Evolutionary conservation across 306 rosid genomes (phyloP), one percentile per base, ranked within the genome.

Genomic region (Canavalia ensiformis): DNA sequence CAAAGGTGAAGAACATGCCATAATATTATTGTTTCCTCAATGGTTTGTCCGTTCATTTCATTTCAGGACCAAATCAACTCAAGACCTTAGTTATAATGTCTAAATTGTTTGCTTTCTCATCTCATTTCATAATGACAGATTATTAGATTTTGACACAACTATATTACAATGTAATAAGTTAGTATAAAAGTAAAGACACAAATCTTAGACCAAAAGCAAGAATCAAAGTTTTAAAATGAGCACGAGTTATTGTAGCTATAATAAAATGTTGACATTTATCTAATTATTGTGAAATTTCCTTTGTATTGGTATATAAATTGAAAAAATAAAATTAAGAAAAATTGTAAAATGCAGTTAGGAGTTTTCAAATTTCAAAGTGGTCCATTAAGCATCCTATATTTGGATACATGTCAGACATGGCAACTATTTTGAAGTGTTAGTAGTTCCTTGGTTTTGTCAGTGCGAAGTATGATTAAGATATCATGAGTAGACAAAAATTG

Each of bases 1-100:
- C 94, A 59, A 95, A 90, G 95, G 99, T 93, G 31, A 67, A 88
- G 45, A 64, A 50, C 82, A 59, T 50, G 50, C 52, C 37, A 66
- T 50, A 54, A 71, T 79, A 79, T 11, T 42, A 68, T 58, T 78
- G 30, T 66, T 44, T 84, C 46, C 72, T 35, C 44, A 49, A 63
- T 58, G 47, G 28, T 78, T 85, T 35, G 3, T 41, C 68, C 44
- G 80, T 63, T 70, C 76, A 60, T 74, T 74, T 78, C 28, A 64
- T 77, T 79, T 75, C 49, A 25, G 49, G 50, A 63, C 62, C 65
- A 72, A 75, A 63, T 28, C 49, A 72, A 77, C 54, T 71, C 77
- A 72, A 72, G 54, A 72, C 5, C 35, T 77, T 58, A 72, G 45
- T 47, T 70, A 60, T 52, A 39, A n/a, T 60, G 4, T 44, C 58